Base-by-base conservation (phyloP, 1,139 yeast genomes). In the Sugiyamaella novakii region DNA sequence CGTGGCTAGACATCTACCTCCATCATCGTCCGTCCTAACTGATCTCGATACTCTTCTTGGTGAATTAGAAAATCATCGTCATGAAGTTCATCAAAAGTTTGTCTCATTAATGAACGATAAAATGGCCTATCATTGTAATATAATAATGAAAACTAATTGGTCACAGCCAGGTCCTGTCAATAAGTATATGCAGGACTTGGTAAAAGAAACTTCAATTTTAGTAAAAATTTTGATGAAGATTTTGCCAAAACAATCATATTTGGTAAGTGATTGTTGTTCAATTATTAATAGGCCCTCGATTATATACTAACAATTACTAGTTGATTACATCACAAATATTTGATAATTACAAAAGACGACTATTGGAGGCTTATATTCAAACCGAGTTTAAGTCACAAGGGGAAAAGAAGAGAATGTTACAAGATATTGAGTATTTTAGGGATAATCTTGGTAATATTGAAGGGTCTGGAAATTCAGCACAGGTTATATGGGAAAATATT, bases 31-130 rank as follows among this genome's bases (percentile, higher is more conserved):
- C 5, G 37, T 43, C 5, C 22, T 39, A 3, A 27, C 15, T 25
- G 79, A 77, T 22, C 69, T 79, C 50, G 72, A 70, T 18, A 63
- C 59, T 24, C 63, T 69, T 3, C 55, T 56, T 22, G 57, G 61
- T 14, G 59, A 64, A 41, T 77, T 78, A 59, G 73, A 71, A 47
- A 84, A 80, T 49, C 92, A 85, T 58, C 84, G 83, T 54, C 74
- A 72, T 49, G 87, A 84, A 56, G 73, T 86, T n/a, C 80, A 81
- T 54, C 70, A 78, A 31, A 84, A 85, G 63, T 73, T 86, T 49
- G 79, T 84, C 21, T 75, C 84, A 1, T 77, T 85, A 28, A 84
- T 85, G 91, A 74, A 76, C 44, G 92, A 84, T 54, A 76, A 88
- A 51, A 77, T 84, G 2, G 47, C 67, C 1, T 68, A 65, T 37